phyloP scores from a whole-genome alignment of 306 rosid species.

The Ochetophila trinervis region DNA sequence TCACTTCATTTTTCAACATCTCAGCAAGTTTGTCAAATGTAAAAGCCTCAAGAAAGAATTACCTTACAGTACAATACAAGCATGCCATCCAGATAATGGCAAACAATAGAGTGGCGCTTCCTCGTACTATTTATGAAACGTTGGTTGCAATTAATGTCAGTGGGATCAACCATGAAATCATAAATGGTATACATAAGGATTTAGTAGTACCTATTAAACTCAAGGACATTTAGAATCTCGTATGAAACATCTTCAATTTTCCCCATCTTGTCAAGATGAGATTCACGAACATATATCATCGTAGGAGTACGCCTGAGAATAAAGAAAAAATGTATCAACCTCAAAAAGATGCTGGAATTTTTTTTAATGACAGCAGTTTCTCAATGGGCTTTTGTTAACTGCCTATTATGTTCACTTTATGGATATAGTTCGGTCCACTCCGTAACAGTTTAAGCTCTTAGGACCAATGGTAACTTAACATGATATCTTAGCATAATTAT shows the following conservation, averaged over 20 bases:
- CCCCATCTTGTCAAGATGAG: slow-evolving; percentile 83
- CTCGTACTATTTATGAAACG: slow-evolving; percentile 58
- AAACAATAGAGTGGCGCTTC: slow-evolving; percentile 96
- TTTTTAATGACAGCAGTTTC: no score
- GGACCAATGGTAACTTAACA: no score
- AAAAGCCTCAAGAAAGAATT: slow-evolving; percentile 36
- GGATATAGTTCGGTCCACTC: no score
- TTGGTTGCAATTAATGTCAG: slow-evolving; percentile 25
- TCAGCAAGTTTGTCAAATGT: slow-evolving; percentile 9
- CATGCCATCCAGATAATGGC: slow-evolving; percentile 92
- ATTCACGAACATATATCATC: slow-evolving; percentile 78
- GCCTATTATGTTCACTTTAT: no score
- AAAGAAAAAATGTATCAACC: slow-evolving; percentile 18
- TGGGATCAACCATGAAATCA: slow-evolving; percentile 7
- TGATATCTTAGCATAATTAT: no score
- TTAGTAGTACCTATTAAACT: slow-evolving; percentile 76
- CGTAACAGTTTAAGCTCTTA: no score
- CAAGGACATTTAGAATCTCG: slow-evolving; percentile 91
- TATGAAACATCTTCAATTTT: slow-evolving; percentile 65
- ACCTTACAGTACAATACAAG: slow-evolving; percentile 96
- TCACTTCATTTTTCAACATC: slow-evolving; percentile 32
- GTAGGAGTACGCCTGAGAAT: slow-evolving; percentile 89
- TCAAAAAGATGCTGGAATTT: slow-evolving; percentile 23
- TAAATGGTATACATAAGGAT: slow-evolving; percentile 6
- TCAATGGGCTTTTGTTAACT: no score